Base-by-base conservation (phyloP, 2,329 filamentous ascomycete species). In the Alternaria infectoria region DNA sequence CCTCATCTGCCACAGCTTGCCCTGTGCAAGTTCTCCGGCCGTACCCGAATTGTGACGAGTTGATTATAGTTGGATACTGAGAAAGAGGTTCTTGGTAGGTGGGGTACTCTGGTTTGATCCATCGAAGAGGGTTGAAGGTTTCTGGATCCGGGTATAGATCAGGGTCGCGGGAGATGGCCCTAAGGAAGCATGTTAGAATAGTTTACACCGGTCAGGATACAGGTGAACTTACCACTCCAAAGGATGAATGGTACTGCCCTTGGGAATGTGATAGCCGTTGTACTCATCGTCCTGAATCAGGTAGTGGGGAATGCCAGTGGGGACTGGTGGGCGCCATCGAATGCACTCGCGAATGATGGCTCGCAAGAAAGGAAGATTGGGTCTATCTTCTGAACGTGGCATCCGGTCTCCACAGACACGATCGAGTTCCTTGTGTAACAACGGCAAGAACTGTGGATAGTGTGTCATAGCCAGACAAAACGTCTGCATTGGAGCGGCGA, bases 81-180 rank as follows among this genome's bases (percentile, higher is more conserved):
- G 81, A 83, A 12, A 86, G 80, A 2, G 85, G 84, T 65, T 84
- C 84, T 66, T 81, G 82, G 69, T 83, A 87, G 0, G 83, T 86
- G n/a, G 85, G 85, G 73, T 81, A 87, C 12, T 78, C 77, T 1
- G 84, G 80, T 32, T 86, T 80, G 78, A 95, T 93, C 86, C 86
- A 88, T 51, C 86, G 82, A 26, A 85, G 82, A 4, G 86, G 86
- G 32, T 84, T 83, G 77, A 86, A 88, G 23, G 77, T 77, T 75
- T 98, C 95, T 3, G 96, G 93, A 75, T 96, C 46, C 2, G 85
- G 85, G 69, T 85, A 88, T 40, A 83, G 80, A 3, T 75, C 74
- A 9, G 84, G 82, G 58, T 87, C 85, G 26, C 85, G 83, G 30
- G 86, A 81, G 66, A 87, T 86, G 26, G 85, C 81, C 82, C 83